Evolutionary conservation across 768 basidiomycete genomes (phyloP), one percentile per base, ranked within the genome.

Genomic region (Paxillus ammoniavirescens): DNA sequence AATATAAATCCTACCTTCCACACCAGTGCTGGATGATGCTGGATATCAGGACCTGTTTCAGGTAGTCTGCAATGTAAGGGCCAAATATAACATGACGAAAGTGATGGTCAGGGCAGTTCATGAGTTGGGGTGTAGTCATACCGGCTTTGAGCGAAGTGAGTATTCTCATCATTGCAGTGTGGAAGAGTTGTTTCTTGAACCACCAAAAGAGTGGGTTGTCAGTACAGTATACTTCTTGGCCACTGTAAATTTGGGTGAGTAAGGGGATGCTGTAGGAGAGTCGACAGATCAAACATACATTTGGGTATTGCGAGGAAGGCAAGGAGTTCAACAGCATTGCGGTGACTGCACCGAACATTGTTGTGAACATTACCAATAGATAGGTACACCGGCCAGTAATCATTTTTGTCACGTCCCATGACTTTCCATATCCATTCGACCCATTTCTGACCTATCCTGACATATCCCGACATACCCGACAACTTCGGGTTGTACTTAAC

Each of bases 31-130:
- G 67, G 3, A 74, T 65, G 40, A 73, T 59, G 17, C 71, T 64
- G 4, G 68, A 58, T 1, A 74, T 49, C 1, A 71, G 53, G 2
- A 58, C 68, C 52, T 76, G 74, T 52, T 77, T 72, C 0, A 70
- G 73, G 46, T 77, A 75, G 49, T 77, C 71, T 0, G 71, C 71
- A 51, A 77, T 75, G 36, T 73, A 73, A 1, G 72, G 65, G 0
- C 72, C 70, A 4, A 67, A 75, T 5, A 51, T 37, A 21, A 44
- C 14, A 23, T 28, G 50, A 21, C 50, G 8, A 44, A 37, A 51
- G 31, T 38, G 62, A 1, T 69, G 66, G 60, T 75, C 72, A 1
- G 52, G 55, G 42, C 64, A 74, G 0, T 49, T 50, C 0, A 56
- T 47, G 6, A 75, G 56, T 21, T 56, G 43, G 0, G 69, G 63